Evolutionary conservation across 805 yeast species (phyloP), one percentile per base, ranked within the genome.

Genomic region (Wickerhamomyces ciferrii): DNA sequence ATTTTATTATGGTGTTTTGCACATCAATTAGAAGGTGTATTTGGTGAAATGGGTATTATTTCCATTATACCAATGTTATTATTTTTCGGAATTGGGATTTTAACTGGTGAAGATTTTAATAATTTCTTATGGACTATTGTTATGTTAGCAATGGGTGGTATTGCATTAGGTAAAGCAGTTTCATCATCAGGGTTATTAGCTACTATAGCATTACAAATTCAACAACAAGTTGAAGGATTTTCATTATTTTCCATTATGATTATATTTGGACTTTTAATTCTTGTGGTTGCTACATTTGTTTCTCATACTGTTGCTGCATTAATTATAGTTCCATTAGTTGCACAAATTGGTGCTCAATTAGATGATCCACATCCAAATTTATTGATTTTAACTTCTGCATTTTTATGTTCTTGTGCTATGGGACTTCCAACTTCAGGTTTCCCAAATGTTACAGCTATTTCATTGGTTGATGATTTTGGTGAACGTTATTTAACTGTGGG

Each of bases 31-130:
- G 82, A 85, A 47, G 79, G 78, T 1, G 60, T 81, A 2, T 80
- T 92, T 60, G 99, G 99, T 31, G 97, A 91, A 56, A 89, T 91
- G 94, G 99, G 99, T n/a, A 83, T 91, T 53, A 82, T 94, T 49
- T 96, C 98, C 0, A 75, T 94, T 46, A 75, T 91, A 17, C 97
- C 99, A 11, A 77, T 92, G 58, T 76, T 90, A n/a, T 67, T 89
- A n/a, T 84, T 92, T 59, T 92, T 92, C 60, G 98, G 97, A 5
- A 80, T 96, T 0, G 97, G 97, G 1, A 67, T 91, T 18, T 70
- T 92, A 49, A 80, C 86, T 9, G 84, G 90, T 1, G 96, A 91
- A 47, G 99, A 92, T 61, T 90, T 92, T 66, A 92, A 94, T 67
- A 92, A 89, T 63, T 92, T 92, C 63, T 82, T 96, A 53, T 92